A percentile compares a stretch with the other conserved stretches of the same genome.
These are phyloP conservation scores for Moesziomyces globuligerus DNA, from an alignment of 1,284 basidiomycete species.

Conservation along the genomic window DNA sequence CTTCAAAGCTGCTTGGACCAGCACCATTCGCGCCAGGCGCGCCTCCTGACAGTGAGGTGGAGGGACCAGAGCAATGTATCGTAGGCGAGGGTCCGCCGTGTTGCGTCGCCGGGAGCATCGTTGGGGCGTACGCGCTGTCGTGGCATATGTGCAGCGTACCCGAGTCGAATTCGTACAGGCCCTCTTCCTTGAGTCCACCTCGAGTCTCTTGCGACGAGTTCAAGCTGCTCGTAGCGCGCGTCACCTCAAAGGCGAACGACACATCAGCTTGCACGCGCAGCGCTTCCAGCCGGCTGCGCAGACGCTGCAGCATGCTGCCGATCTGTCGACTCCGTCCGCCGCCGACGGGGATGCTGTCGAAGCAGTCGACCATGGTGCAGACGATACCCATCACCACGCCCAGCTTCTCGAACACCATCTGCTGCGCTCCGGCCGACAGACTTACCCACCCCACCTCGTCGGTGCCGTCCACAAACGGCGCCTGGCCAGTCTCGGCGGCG, in stretches of 20 bases:
- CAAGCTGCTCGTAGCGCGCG: neutral
- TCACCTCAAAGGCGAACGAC: constrained; percentile 17
- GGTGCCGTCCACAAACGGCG: neutral
- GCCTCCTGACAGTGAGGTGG: neutral
- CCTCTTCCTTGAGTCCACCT: neutral
- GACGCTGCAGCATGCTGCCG: neutral
- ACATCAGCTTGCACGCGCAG: constrained; percentile 17
- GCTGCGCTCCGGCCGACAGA: constrained; percentile 1
- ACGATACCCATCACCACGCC: constrained; percentile 19
- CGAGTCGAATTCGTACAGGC: neutral
- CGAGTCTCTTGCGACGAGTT: neutral
- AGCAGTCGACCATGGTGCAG: constrained; percentile 12
- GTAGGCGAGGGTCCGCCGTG: no score
- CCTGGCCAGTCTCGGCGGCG: neutral
- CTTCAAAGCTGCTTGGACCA: neutral
- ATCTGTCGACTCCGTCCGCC: constrained; percentile 2
- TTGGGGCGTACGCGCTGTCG: neutral
- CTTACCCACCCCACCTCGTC: neutral
- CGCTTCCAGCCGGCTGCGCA: constrained; percentile 5
- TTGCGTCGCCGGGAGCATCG: neutral
- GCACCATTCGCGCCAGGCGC: neutral
- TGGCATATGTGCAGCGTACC: neutral
- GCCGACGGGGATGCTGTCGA: constrained; percentile 14
- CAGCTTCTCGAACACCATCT: constrained; percentile 4
- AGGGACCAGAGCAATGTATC: no score